phyloP scores from a whole-genome alignment of 2,329 filamentous ascomycete species.

The Aspergillus aculeatus region DNA sequence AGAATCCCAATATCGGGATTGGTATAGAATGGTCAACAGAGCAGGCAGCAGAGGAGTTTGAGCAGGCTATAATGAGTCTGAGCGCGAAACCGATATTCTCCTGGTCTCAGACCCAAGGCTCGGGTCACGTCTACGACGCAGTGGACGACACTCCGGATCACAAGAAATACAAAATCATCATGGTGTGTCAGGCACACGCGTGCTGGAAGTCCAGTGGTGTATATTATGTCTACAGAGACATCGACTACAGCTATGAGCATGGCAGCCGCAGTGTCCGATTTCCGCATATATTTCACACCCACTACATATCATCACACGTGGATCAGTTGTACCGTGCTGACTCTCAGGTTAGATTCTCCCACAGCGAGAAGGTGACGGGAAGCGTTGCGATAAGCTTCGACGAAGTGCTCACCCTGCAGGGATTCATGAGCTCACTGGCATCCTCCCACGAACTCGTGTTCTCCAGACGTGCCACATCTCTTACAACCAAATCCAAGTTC shows the following conservation, averaged over 20 bases:
- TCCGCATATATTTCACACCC: constrained; percentile 25
- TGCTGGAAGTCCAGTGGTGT: constrained; percentile 29
- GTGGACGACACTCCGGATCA: constrained; percentile 26
- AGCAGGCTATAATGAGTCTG: constrained; percentile 26
- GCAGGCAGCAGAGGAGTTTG: constrained; percentile 27
- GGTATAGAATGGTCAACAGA: constrained; percentile 25
- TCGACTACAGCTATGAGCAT: constrained; percentile 29
- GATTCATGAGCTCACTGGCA: constrained; percentile 31
- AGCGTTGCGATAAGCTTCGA: constrained; percentile 22
- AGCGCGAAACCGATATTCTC: constrained; percentile 22
- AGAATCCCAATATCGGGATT: constrained; percentile 30
- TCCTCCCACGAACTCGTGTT: constrained; percentile 28
- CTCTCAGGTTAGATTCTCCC: constrained; percentile 27
- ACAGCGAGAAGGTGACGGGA: constrained; percentile 28
- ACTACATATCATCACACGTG: constrained; percentile 33
- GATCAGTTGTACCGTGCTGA: constrained; percentile 29
- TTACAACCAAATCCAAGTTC: constrained; percentile 26
- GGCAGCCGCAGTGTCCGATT: constrained; percentile 26
- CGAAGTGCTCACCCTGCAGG: constrained; percentile 17
- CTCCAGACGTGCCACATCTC: constrained; percentile 25
- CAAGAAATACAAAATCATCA: constrained; percentile 33
- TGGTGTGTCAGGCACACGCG: constrained; percentile 19
- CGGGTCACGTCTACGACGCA: constrained; percentile 29
- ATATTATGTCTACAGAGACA: constrained; percentile 31
- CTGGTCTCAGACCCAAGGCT: constrained; percentile 25